Base-by-base conservation (phyloP, 768 basidiomycete species). In the Amanita phalloides region DNA sequence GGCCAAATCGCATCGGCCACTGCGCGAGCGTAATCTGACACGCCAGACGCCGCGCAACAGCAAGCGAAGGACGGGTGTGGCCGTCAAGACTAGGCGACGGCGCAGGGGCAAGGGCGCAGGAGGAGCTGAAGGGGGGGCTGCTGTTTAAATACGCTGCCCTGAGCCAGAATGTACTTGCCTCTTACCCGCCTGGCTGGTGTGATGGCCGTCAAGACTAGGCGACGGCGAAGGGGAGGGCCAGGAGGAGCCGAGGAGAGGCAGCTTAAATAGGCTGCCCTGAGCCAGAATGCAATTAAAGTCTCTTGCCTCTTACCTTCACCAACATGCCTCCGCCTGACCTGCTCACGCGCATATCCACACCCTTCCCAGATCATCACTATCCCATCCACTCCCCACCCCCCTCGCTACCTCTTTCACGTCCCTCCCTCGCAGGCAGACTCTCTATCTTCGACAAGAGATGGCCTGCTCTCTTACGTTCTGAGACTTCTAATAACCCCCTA, bases 341-440 rank as follows among this genome's bases (percentile, higher is more conserved):
- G 17, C 67, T 83, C 25, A 71, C 68, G 54, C 76, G 82, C 21
- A 66, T 83, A 33, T 70, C 74, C 30, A 60, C 61, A 36, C 59
- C 66, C 2, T 60, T 65, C 39, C 59, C 66, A 21, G 62, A 63
- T 39, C 43, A 56, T 2, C 44, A 49, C 4, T 67, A 69, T 48
- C 9, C 43, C 1, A 52, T 17, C 7, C 13, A 38, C 20, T 30
- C 38, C 6, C 48, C 37, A 2, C 10, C 21, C 11, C 13, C 46
- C 55, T 58, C 26, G 45, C 53, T 14, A 37, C 35, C 39, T 54
- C 57, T 28, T 28, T 28, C 26, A 28, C 26, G 26, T 7, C 26
- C 26, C 4, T 25, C 25, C 25, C 25, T 25, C 6, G 1, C 32
- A 32, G 32, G 3, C 32, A 11, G 33, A 13, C 33, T 33, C 33